These are phyloP conservation scores for Neophaeococcomyces aloes DNA, from an alignment of 2,329 filamentous ascomycete genomes.

Conservation along the genomic window DNA sequence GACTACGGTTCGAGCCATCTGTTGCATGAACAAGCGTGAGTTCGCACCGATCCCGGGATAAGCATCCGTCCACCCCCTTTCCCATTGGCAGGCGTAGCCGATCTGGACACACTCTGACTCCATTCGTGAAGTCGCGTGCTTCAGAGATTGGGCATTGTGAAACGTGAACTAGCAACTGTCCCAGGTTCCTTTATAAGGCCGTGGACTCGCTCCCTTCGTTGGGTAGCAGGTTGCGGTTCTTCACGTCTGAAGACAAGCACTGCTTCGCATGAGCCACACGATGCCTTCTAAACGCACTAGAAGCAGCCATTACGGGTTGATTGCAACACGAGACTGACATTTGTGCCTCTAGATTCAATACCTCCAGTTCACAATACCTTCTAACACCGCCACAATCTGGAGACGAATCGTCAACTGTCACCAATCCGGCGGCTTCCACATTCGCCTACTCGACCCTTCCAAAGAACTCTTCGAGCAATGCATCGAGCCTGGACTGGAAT, in stretches of 20 bases:
- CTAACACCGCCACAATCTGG: slow-evolving; percentile 43
- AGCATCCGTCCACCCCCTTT: background rate
- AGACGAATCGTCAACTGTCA: slow-evolving; percentile 44
- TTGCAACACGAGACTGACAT: slow-evolving; percentile 4
- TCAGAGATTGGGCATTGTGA: slow-evolving; percentile 5
- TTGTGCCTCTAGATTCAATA: slow-evolving; percentile 5
- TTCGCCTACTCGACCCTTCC: slow-evolving; percentile 34
- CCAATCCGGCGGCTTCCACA: slow-evolving; percentile 41
- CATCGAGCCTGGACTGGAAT: slow-evolving; percentile 5
- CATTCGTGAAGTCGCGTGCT: background rate
- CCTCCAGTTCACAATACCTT: slow-evolving; percentile 34
- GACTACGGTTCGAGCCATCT: slow-evolving; percentile 5
- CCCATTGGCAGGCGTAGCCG: background rate
- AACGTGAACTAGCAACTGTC: background rate
- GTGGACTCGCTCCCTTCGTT: background rate
- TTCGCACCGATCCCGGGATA: background rate
- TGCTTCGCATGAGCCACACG: background rate
- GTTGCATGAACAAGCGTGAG: slow-evolving; percentile 6
- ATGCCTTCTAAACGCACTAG: background rate
- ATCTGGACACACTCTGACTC: background rate
- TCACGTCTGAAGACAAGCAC: background rate
- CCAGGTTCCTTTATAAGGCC: background rate
- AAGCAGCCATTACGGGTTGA: background rate
- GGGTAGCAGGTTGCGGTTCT: background rate
- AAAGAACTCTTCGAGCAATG: slow-evolving; percentile 24